A percentile compares a stretch with the other conserved stretches of the same genome.
phyloP scores from a whole-genome alignment of 2,329 filamentous ascomycete species.

The Lasiodiplodia sp. region DNA sequence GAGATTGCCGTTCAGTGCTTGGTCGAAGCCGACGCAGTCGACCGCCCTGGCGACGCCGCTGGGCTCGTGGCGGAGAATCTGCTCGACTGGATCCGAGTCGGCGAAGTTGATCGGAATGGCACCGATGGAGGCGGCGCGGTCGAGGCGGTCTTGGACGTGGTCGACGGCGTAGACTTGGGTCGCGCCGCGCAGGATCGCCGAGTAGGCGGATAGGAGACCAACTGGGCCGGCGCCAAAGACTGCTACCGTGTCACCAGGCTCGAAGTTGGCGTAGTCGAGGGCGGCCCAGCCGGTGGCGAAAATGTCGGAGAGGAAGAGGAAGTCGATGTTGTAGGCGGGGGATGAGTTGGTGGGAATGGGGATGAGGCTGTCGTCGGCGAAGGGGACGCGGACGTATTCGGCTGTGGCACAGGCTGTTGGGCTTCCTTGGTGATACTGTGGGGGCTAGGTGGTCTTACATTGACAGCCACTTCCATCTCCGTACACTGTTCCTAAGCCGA shows the following conservation, averaged over 20 bases:
- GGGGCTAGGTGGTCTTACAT: constrained; percentile 21
- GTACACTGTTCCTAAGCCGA: constrained; percentile 31
- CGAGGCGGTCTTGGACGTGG: constrained; percentile 37
- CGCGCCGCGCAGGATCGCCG: constrained; percentile 44
- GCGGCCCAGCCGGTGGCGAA: constrained; percentile 39
- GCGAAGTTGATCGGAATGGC: constrained; percentile 47
- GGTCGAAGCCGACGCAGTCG: constrained; percentile 12
- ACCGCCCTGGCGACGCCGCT: constrained; percentile 28
- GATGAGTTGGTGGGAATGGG: constrained; percentile 27
- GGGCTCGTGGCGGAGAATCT: constrained; percentile 39
- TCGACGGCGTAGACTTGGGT: constrained; percentile 45
- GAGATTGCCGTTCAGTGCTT: neutral
- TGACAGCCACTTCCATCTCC: constrained; percentile 31
- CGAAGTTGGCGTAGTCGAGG: constrained; percentile 36
- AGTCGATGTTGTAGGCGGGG: constrained; percentile 34
- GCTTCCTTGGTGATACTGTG: neutral
- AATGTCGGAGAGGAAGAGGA: constrained; percentile 41
- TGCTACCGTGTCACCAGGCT: constrained; percentile 40
- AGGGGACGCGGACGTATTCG: constrained; percentile 34
- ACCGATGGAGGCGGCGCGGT: constrained; percentile 40
- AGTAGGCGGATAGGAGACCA: constrained; percentile 45
- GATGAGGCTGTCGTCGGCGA: constrained; percentile 33
- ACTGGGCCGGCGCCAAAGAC: constrained; percentile 48
- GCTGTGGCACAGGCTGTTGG: constrained; percentile 28
- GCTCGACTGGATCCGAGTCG: constrained; percentile 37